Base-by-base conservation (phyloP, 169 alveolate genomes). In the Theileria parva region DNA sequence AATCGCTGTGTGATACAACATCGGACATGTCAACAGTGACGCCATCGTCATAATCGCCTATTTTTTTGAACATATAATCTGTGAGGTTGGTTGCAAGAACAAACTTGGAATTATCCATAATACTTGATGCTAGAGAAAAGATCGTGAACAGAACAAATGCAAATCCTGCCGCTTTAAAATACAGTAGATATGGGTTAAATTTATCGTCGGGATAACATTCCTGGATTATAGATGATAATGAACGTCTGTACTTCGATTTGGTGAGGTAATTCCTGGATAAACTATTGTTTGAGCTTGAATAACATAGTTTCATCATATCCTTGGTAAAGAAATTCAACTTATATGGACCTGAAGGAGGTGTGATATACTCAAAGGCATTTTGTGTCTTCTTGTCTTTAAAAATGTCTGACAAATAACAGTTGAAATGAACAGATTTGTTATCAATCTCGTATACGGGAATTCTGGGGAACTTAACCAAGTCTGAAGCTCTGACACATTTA, bases 141-240 rank as follows among this genome's bases (percentile, higher is more conserved):
- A 70, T 15, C 3, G 59, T 70, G 37, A 19, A 70, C 1, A 60
- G 12, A 50, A 53, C 12, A 8, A 70, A 70, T 0, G 34, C 0
- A 15, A 50, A 50, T 9, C 34, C 34, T 3, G 55, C 78, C 6
- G 78, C 34, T 5, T 70, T 37, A 17, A 70, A 27, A 27, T 19
- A 19, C 0, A 70, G 1, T 2, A 19, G 7, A 15, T 70, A 70
- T 70, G 78, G 63, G 8, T 53, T 70, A 5, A 65, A 65, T 65
- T 65, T 65, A 65, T 19, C 53, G 13, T 8, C 61, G 2, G 44
- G 3, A 25, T 25, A 13, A 25, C 11, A 6, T 25, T 57, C 32
- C 5, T 57, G 4, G 13, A 25, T 21, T 0, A 57, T 25, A 6
- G 53, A 57, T 6, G 11, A 6, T 19, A 57, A 0, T 57, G 66